Evolutionary conservation across 106 monocot species (phyloP), one percentile per base, ranked within the genome.

Genomic region (Iris macrosiphon): DNA sequence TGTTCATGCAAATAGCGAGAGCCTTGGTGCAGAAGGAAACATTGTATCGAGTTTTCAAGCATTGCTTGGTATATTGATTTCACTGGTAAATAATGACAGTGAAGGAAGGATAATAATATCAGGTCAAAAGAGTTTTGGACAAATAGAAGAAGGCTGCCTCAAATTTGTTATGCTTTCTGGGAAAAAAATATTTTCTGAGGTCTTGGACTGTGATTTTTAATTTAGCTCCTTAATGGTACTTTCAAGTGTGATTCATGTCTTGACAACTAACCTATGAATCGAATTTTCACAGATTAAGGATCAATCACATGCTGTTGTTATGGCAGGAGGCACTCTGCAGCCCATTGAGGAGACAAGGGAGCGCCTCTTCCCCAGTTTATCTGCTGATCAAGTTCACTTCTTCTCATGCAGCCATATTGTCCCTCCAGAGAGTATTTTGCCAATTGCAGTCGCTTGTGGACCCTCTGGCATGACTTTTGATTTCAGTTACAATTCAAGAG

Each of bases 161-260:
- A 96, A 96, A 66, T 90, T 83, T 77, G 76, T 96, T 45, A 96
- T 96, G 96, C 96, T 96, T 46, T 86, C 76, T 63, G 90, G 82
- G 45, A 83, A 89, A 23, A 83, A 52, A 61, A 79, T 96, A 38
- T 96, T 96, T 71, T 79, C 81, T n/a, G 82, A 96, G 85, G 95
- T 96, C 22, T 54, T 32, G 14, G 4, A 33, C 49, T 30, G 13
- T 31, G 14, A 2, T 47, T 11, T 10, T 30, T 31, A 0, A 9
- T 6, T 42, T 48, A 6, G 22, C 11, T n/a, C n/a, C n/a, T n/a
- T 28, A 22, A 33, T 4, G 8, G 19, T 3, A 59, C 8, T 2
- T 29, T 20, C 28, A 40, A 40, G 33, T 1, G 47, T 9, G 7
- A 17, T 61, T 26, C 14, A 9, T 33, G 3, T 45, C 17, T 2